Percentiles rank a stretch among this genome's conserved stretches.
Evolutionary conservation across 495 filamentous ascomycete genomes (phyloP).

Genomic region (Tuber aestivum): DNA sequence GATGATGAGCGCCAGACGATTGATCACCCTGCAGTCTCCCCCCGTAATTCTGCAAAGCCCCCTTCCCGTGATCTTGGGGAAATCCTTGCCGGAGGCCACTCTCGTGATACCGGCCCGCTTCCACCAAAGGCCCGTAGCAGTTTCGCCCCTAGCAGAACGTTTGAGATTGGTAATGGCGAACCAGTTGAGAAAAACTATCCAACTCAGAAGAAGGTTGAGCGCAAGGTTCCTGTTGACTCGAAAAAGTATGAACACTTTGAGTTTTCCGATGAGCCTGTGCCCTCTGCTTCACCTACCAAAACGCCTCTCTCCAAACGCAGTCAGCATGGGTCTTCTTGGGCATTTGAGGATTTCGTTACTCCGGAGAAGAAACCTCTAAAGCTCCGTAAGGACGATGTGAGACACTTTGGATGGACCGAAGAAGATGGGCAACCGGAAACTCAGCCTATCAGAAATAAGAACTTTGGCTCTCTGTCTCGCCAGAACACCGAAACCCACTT

Average conservation of each 20-base stretch:
- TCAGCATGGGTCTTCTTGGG: slow-evolving; percentile 68
- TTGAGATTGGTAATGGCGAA: slow-evolving; percentile 33
- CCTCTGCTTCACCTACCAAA: slow-evolving; percentile 43
- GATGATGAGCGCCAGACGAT: slow-evolving; percentile 44
- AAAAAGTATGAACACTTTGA: slow-evolving; percentile 84
- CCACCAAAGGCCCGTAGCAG: slow-evolving; percentile 37
- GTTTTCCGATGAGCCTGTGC: slow-evolving; percentile 57
- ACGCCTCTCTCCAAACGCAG: slow-evolving; percentile 48
- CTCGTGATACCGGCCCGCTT: slow-evolving; percentile 25
- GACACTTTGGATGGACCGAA: slow-evolving; percentile 69
- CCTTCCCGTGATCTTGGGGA: slow-evolving; percentile 58
- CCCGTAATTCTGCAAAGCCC: slow-evolving; percentile 55
- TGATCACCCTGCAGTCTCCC: slow-evolving; percentile 42
- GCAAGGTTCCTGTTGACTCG: slow-evolving; percentile 48
- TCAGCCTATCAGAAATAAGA: slow-evolving; percentile 49
- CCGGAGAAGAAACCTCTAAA: slow-evolving; percentile 60
- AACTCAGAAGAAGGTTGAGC: slow-evolving; percentile 18
- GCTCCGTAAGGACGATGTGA: slow-evolving; percentile 53
- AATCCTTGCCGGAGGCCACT: slow-evolving; percentile 54
- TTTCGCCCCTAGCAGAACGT: slow-evolving; percentile 35
- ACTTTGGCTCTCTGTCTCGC: slow-evolving; percentile 57
- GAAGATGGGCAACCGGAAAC: slow-evolving; percentile 56
- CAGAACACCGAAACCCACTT: slow-evolving; percentile 77
- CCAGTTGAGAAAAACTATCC: slow-evolving; percentile 40
- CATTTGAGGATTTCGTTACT: slow-evolving; percentile 77